Percentiles rank a stretch among this genome's conserved stretches.
Conservation (phyloP, 2,329 filamentous ascomycete species). For the Tolypocladium endophyticum region DNA sequence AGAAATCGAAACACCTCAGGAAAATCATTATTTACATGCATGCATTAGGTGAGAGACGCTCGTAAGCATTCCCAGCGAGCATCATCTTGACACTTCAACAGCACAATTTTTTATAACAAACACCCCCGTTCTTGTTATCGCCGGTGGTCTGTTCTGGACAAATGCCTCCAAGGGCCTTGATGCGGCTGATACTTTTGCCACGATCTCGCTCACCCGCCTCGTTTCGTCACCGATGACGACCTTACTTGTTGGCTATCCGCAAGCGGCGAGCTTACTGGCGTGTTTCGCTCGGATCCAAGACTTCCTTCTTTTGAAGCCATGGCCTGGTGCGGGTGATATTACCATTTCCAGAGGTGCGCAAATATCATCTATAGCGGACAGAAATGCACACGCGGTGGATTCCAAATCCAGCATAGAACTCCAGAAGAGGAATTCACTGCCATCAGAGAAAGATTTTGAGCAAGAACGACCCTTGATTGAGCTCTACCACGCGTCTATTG, state of each 20-base stretch:
- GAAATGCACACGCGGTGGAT: not conserved
- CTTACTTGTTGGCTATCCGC: slow-evolving; percentile 2
- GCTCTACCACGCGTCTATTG: not conserved
- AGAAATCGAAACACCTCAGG: slow-evolving; percentile 4
- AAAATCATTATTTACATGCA: slow-evolving; percentile 2
- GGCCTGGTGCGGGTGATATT: not conserved
- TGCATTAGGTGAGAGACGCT: slow-evolving; percentile 1
- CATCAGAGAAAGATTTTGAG: not conserved
- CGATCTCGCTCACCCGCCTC: slow-evolving; percentile 6
- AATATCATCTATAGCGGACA: not conserved
- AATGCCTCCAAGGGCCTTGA: slow-evolving; percentile 1
- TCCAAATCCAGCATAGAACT: not conserved
- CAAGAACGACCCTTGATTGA: not conserved
- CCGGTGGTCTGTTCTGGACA: slow-evolving; percentile 6
- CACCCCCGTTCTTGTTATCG: slow-evolving; percentile 6
- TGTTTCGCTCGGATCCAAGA: slow-evolving; percentile 7
- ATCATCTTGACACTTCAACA: not conserved
- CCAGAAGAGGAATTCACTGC: not conserved
- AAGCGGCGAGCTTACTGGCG: not conserved
- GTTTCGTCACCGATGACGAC: slow-evolving; percentile 3
- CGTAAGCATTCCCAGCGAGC: not conserved
- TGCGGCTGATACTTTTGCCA: slow-evolving; percentile 4
- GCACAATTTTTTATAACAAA: not conserved
- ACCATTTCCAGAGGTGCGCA: not conserved
- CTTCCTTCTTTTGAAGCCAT: slow-evolving; percentile 4